Percentiles rank a stretch among this genome's conserved stretches.
These are phyloP conservation scores for Trichophaea hybrida DNA, from an alignment of 2,329 filamentous ascomycete species.

Conservation along the genomic window DNA sequence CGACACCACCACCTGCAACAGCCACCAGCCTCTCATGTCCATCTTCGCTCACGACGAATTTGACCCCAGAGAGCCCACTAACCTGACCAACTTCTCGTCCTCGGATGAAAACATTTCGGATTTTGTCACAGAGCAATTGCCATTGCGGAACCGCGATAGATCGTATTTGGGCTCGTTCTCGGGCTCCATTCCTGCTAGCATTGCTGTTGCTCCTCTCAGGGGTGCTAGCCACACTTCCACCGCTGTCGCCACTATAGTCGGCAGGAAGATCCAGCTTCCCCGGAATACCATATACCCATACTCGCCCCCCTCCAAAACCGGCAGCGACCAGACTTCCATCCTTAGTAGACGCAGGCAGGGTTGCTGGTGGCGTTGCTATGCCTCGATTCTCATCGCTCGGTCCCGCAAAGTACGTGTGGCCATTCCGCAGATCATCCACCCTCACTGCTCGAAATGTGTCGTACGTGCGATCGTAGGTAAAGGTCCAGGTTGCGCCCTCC, in stretches of 20 bases:
- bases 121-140: constrained; percentile 53
- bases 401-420: constrained; percentile 65
- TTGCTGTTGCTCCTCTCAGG: constrained; percentile 21
- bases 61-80: constrained; percentile 51
- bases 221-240: constrained; percentile 10
- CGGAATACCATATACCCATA: constrained; percentile 70
- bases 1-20: constrained; percentile 53
- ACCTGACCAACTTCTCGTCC: constrained; percentile 53
- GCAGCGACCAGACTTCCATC: constrained; percentile 58
- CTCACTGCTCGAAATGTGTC: constrained; percentile 66
- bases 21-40: constrained; percentile 48
- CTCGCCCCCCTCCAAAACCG: constrained; percentile 55
- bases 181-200: constrained; percentile 14
- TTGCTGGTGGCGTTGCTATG: constrained; percentile 42
- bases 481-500: constrained; percentile 58
- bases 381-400: constrained; percentile 36
- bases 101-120: constrained; percentile 54
- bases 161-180: constrained; percentile 17
- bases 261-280: constrained; percentile 52
- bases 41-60: constrained; percentile 45
- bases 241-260: constrained; percentile 22
- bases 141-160: constrained; percentile 43
- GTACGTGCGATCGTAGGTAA: constrained; percentile 62
- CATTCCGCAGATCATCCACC: constrained; percentile 58
- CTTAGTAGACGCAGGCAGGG: constrained; percentile 53